Evolutionary conservation across 2,329 filamentous ascomycete species (phyloP), one percentile per base, ranked within the genome.

Genomic region (Bipolaris cookei): DNA sequence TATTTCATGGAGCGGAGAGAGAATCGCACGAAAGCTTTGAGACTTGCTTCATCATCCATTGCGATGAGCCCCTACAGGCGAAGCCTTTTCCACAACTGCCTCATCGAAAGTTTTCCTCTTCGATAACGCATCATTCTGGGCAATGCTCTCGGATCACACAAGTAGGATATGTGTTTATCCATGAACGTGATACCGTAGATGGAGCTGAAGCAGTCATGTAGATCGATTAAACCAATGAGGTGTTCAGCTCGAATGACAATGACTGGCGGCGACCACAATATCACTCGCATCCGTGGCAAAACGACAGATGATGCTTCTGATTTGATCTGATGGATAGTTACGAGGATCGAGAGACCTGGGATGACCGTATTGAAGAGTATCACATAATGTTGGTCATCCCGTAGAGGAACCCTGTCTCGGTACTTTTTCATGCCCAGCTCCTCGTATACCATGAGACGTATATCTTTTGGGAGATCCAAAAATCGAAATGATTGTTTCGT

Each of bases 401-500:
- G 13, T 1, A 63, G 38, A 4, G 38, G 50, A 2, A 61, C 10
- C 5, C 3, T 18, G 18, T 47, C 37, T 8, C 34, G 25, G 3
- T 23, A 39, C 20, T 38, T 46, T 3, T 8, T n/a, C 16, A 47
- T 25, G 3, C 13, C 14, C 11, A 64, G 25, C 18, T 58, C 10
- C 28, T 66, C 59, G 45, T 64, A 68, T 13, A 67, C 49, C 21
- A 62, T 52, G 18, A 59, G 38, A 18, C 62, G 37, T 11, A 67
- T 46, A 10, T 65, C 62, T 16, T 54, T 37, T 0, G 64, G 65
- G 1, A 66, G 54, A 13, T 62, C 54, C 14, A 63, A 48, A 42
- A 68, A 63, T 3, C 81, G 37, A 37, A 63, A 66, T 21, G 42
- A 6, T 25, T 32, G 21, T 18, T 13, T 4, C 5, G 16, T 5